Evolutionary conservation across 345 rosid genomes (phyloP).

Genomic region (Rhodamnia rubescens): DNA sequence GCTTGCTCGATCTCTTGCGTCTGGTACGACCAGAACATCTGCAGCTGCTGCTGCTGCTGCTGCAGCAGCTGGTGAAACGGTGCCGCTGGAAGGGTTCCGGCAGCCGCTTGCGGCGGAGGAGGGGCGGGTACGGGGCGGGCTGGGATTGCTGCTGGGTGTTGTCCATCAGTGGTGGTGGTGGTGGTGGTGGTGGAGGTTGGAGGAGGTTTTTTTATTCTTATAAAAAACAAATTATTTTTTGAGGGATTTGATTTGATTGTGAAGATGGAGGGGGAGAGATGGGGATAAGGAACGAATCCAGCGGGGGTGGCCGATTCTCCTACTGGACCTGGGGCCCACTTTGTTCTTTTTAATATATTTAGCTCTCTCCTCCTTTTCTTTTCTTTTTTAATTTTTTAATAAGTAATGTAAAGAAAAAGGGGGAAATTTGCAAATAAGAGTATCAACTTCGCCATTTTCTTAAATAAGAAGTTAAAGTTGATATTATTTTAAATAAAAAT

Average conservation of each 20-base stretch:
- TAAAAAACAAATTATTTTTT: background rate
- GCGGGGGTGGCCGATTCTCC: background rate
- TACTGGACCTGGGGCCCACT: background rate
- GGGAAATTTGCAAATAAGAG: background rate
- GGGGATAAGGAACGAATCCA: background rate
- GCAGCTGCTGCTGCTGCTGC: slow-evolving; percentile 72
- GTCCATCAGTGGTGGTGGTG: background rate
- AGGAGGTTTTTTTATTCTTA: background rate
- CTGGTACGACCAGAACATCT: slow-evolving; percentile 85
- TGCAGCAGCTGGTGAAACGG: slow-evolving; percentile 61
- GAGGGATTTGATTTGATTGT: background rate
- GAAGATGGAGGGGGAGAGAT: background rate
- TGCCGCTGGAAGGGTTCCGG: slow-evolving; percentile 2
- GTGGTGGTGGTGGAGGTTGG: background rate
- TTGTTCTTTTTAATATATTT: background rate
- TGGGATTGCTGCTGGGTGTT: slow-evolving; percentile 27
- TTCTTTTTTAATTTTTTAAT: background rate
- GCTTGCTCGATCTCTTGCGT: slow-evolving; percentile 85
- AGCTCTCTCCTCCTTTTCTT: background rate
- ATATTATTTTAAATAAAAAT: no score
- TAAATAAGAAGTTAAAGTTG: no score
- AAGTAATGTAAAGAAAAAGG: background rate
- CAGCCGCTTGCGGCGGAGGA: slow-evolving; percentile 30
- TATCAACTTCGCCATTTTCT: no score
- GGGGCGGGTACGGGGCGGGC: slow-evolving; percentile 50